Evolutionary conservation across 73 alveolate species (phyloP), one percentile per base, ranked within the genome.

Genomic region (Symbiodinium natans): DNA sequence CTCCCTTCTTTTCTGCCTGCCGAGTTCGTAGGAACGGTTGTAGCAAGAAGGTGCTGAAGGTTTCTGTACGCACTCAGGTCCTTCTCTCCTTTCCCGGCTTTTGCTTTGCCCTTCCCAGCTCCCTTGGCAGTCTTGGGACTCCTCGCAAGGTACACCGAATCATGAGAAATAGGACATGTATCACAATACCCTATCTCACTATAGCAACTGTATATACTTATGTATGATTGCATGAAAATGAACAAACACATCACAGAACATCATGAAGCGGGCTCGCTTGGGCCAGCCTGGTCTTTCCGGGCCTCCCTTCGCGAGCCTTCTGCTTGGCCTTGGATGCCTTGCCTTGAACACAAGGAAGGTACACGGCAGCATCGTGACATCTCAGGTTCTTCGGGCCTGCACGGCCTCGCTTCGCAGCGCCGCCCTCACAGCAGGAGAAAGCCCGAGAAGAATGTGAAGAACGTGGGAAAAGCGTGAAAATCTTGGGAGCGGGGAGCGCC

Each of bases 41-140:
- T n/a, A n/a, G n/a, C n/a, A 46, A 46, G 59, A 46, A 13, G 59
- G 13, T 46, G 21, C 6, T 6, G 59, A 46, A 46, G 73, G 74
- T 43, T 86, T 89, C 63, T 15, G 86, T 74, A 3, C n/a, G n/a
- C n/a, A n/a, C n/a, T n/a, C n/a, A n/a, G n/a, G n/a, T 59, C 86
- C 10, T 34, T 54, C 73, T 68, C 86, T 7, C 42, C 95, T 3
- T 15, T 46, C n/a, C 41, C 31, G 25, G 83, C 73, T 52, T 89
- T 83, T 5, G 95, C 73, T 56, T 63, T 89, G 43, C 95, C 42
- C 46, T 89, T 89, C 8, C 63, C 73, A 36, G 46, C 9, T 89
- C 84, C 82, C 48, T 39, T 68, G 23, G 48, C 86, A n/a, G 38
- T 71, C 95, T 89, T 39, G 19, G 34, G 46, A 34, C 29, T 34